These are phyloP conservation scores for Ilex aquifolium DNA, from an alignment of 257 asterid genomes.

Conservation along the genomic window DNA sequence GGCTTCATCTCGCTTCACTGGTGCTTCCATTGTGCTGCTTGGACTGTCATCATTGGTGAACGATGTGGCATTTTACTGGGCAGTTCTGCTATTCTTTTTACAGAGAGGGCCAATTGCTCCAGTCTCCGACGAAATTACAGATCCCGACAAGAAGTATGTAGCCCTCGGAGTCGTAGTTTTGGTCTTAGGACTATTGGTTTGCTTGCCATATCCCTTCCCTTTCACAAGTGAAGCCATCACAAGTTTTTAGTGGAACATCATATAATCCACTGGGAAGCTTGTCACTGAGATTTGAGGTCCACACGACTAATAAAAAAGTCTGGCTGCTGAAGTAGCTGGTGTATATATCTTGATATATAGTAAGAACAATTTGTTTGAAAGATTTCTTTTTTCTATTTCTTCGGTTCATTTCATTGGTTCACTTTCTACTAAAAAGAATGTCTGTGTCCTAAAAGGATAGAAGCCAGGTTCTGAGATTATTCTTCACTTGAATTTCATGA, in stretches of 20 bases:
- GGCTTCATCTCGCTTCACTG: constrained; percentile 67
- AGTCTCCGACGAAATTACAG: constrained; percentile 71
- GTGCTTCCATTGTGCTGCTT: constrained; percentile 67
- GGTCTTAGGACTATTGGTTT: constrained; percentile 68
- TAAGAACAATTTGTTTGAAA: too few relatives aligned
- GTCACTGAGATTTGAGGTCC: too few relatives aligned
- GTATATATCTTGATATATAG: too few relatives aligned
- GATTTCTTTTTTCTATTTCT: too few relatives aligned
- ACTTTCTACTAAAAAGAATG: too few relatives aligned
- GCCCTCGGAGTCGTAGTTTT: constrained; percentile 59
- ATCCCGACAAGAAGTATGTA: constrained; percentile 53
- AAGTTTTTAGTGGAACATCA: constrained; percentile 27
- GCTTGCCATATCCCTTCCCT: constrained; percentile 88
- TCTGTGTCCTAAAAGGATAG: too few relatives aligned
- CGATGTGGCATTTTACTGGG: constrained; percentile 95
- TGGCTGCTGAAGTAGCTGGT: too few relatives aligned
- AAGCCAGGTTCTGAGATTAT: too few relatives aligned
- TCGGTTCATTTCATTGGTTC: too few relatives aligned
- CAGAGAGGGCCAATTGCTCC: constrained; percentile 98
- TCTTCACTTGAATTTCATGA: too few relatives aligned
- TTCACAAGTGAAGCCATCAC: constrained; percentile 45
- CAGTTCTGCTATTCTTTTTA: constrained; percentile 76
- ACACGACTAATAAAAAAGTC: too few relatives aligned
- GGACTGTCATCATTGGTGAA: constrained; percentile 69
- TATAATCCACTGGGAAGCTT: too few relatives aligned